Evolutionary conservation across 2,329 filamentous ascomycete genomes (phyloP).

Genomic region (Ophiostoma montium): DNA sequence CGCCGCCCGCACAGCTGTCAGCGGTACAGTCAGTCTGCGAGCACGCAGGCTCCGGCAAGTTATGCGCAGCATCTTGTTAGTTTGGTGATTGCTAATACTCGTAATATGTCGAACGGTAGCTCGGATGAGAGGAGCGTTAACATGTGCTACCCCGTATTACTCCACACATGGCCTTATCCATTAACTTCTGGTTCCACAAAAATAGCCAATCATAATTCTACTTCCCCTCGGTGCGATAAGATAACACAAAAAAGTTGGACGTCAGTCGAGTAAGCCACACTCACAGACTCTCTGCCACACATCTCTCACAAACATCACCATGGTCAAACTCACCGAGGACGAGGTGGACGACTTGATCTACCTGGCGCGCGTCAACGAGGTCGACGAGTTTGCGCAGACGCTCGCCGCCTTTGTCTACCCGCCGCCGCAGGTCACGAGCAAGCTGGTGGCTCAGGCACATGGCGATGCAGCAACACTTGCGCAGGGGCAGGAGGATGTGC

Average conservation of each 20-base stretch:
- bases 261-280: not conserved
- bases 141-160: no score
- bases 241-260: constrained; percentile 1
- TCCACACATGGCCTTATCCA: no score
- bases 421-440: not conserved
- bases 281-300: not conserved
- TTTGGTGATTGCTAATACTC: no score
- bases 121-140: no score
- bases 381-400: constrained; percentile 46
- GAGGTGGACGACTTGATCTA: constrained; percentile 88
- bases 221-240: not conserved
- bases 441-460: not conserved
- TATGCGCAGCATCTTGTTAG: no score
- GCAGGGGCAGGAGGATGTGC: not conserved
- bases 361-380: constrained; percentile 65
- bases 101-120: no score
- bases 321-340: constrained; percentile 48
- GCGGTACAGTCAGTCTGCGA: no score
- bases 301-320: not conserved
- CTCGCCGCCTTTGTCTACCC: constrained; percentile 43
- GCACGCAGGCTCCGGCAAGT: no score
- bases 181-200: not conserved
- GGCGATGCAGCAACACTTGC: not conserved
- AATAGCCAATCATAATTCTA: not conserved
- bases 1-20: no score